phyloP scores from a whole-genome alignment of 805 yeast genomes.

The Starmera caribaea region DNA sequence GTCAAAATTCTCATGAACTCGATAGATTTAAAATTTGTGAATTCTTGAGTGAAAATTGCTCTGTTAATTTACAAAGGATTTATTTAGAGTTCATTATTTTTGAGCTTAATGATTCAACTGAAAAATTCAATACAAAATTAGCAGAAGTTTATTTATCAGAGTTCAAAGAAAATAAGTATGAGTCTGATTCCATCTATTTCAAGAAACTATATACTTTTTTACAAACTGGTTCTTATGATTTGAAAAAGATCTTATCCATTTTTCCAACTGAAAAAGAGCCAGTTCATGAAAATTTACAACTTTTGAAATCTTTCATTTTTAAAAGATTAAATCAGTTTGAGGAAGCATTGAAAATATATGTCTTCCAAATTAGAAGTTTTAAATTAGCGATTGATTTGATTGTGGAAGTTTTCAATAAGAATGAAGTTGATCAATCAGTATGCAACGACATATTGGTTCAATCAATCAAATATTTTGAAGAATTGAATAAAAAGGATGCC shows the following conservation, averaged over 20 bases:
- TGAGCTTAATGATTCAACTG: constrained; percentile 26
- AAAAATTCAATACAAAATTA: constrained; percentile 33
- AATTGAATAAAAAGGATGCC: constrained; percentile 19
- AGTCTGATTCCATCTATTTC: constrained; percentile 14
- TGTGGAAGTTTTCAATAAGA: constrained; percentile 29
- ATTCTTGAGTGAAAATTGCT: constrained; percentile 28
- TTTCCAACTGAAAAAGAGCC: constrained; percentile 16
- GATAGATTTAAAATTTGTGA: constrained; percentile 44
- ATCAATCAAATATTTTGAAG: constrained; percentile 28
- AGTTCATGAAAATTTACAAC: constrained; percentile 14
- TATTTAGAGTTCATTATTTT: constrained; percentile 46
- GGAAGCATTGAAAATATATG: constrained; percentile 52
- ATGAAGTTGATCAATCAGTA: constrained; percentile 15
- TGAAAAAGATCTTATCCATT: constrained; percentile 25
- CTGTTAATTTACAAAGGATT: constrained; percentile 21
- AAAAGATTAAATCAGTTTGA: constrained; percentile 50
- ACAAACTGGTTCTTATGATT: constrained; percentile 21
- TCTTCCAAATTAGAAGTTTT: constrained; percentile 46
- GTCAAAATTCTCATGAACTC: constrained; percentile 48
- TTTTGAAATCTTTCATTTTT: constrained; percentile 48
- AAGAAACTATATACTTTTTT: constrained; percentile 26
- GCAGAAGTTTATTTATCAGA: constrained; percentile 33
- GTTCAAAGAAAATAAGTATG: constrained; percentile 9
- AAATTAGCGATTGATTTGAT: constrained; percentile 55
- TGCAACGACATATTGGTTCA: constrained; percentile 35